Evolutionary conservation across 1,284 basidiomycete genomes (phyloP).

Genomic region (Meira nashicola): DNA sequence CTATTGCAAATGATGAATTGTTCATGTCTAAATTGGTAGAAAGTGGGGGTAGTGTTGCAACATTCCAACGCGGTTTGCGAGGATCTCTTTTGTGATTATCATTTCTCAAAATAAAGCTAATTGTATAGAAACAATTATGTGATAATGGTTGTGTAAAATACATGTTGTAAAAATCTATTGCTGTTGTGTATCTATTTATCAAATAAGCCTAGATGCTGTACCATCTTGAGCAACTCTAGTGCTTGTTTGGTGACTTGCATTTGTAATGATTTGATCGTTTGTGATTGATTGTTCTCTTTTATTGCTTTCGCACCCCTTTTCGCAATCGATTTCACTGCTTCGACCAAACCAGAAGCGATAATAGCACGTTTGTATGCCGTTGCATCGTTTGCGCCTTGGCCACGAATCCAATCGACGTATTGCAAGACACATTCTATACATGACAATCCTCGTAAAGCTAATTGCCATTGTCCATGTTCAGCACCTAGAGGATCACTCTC

Average conservation of each 20-base stretch:
- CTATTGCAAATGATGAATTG: slow-evolving; percentile 38
- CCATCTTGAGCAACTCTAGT: not conserved
- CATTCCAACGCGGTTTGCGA: slow-evolving; percentile 34
- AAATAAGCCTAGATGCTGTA: not conserved
- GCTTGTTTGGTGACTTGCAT: not conserved
- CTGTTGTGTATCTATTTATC: not conserved
- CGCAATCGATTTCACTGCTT: not conserved
- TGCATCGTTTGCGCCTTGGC: not conserved
- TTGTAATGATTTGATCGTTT: not conserved
- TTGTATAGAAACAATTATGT: not conserved
- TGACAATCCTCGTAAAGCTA: slow-evolving; percentile 13
- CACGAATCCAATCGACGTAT: slow-evolving; percentile 7
- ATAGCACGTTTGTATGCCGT: not conserved
- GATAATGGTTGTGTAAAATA: not conserved
- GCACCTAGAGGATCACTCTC: not conserved
- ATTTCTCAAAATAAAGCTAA: not conserved
- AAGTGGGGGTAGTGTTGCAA: slow-evolving; percentile 33
- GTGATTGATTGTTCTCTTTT: not conserved
- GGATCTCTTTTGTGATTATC: not conserved
- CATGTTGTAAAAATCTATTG: too few species aligned
- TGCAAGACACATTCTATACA: slow-evolving; percentile 2
- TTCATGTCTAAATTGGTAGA: slow-evolving; percentile 45
- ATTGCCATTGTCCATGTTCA: not conserved
- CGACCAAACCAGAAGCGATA: not conserved
- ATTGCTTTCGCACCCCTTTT: not conserved